Percentiles rank a stretch among this genome's conserved stretches.
phyloP scores from a whole-genome alignment of 2,329 filamentous ascomycete species.

The Hypocreales sp. region DNA sequence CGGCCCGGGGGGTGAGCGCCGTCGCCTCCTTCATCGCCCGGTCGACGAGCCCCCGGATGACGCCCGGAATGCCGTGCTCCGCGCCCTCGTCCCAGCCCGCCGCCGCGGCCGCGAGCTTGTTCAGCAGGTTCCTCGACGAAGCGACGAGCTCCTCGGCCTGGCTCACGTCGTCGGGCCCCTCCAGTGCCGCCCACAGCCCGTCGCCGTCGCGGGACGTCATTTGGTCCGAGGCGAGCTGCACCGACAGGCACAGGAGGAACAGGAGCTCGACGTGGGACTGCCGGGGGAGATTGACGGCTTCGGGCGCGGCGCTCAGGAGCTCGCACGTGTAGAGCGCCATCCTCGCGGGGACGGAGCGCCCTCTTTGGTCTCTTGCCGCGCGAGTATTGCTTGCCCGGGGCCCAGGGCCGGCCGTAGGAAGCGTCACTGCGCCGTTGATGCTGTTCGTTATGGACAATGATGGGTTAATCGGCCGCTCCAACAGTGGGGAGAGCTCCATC shows the following conservation, averaged over 20 bases:
- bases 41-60: slow-evolving; percentile 26
- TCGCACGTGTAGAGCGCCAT: slow-evolving; percentile 56
- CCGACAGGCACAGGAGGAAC: slow-evolving; percentile 32
- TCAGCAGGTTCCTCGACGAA: slow-evolving; percentile 22
- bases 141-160: slow-evolving; percentile 29
- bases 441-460: slow-evolving; percentile 61
- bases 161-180: slow-evolving; percentile 15
- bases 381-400: slow-evolving; percentile 7
- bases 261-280: slow-evolving; percentile 32
- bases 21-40: slow-evolving; percentile 27
- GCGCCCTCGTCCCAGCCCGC: slow-evolving; percentile 21
- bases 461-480: slow-evolving; percentile 35
- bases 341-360: slow-evolving; percentile 57
- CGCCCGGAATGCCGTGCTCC: slow-evolving; percentile 15
- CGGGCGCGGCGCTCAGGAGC: slow-evolving; percentile 31
- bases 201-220: slow-evolving; percentile 26
- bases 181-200: slow-evolving; percentile 29
- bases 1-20: slow-evolving; percentile 23
- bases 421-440: slow-evolving; percentile 53
- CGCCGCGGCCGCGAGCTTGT: slow-evolving; percentile 14
- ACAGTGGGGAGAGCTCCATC: slow-evolving; percentile 38
- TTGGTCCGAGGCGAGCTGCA: slow-evolving; percentile 38
- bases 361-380: slow-evolving; percentile 46
- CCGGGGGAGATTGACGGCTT: slow-evolving; percentile 21
- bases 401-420: slow-evolving; percentile 21